phyloP scores from a whole-genome alignment of 2,329 filamentous ascomycete species.

The Fusarium caatingaense region DNA sequence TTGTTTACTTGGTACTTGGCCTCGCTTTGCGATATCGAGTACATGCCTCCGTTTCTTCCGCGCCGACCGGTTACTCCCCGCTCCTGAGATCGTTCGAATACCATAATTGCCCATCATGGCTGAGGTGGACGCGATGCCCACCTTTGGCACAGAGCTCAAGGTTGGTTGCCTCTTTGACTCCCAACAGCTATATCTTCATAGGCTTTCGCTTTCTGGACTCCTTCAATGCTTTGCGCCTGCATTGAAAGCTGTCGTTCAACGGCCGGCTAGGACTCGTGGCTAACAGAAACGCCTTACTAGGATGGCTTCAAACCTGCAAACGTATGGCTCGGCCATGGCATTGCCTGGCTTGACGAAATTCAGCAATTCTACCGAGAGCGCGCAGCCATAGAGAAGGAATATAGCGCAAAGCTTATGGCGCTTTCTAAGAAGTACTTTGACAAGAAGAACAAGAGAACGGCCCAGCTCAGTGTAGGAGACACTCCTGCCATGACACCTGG shows the following conservation, averaged over 20 bases:
- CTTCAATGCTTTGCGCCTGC: constrained; percentile 24
- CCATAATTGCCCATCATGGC: constrained; percentile 67
- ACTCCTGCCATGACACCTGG: constrained; percentile 93
- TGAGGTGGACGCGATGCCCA: constrained; percentile 83
- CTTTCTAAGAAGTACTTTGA: constrained; percentile 98
- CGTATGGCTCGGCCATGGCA: constrained; percentile 88
- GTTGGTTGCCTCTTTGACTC: constrained; percentile 58
- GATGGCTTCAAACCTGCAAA: constrained; percentile 98
- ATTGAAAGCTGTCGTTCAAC: constrained; percentile 6
- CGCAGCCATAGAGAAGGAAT: constrained; percentile 95
- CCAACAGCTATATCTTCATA: background rate
- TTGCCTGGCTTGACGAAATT: constrained; percentile 95
- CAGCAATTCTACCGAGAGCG: constrained; percentile 98
- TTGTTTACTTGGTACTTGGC: background rate
- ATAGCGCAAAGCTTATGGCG: constrained; percentile 85
- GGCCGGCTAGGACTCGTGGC: constrained; percentile 9
- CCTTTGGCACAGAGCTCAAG: constrained; percentile 95
- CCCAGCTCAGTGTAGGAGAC: constrained; percentile 90
- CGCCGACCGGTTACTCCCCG: constrained; percentile 31
- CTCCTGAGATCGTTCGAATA: constrained; percentile 34
- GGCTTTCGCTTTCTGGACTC: background rate
- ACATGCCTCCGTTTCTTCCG: constrained; percentile 40
- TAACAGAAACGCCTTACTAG: constrained; percentile 58
- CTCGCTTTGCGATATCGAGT: constrained; percentile 20
- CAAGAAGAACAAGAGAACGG: constrained; percentile 91